Conservation (phyloP, 1,284 basidiomycete genomes). For the Ceratobasidium sp. region DNA sequence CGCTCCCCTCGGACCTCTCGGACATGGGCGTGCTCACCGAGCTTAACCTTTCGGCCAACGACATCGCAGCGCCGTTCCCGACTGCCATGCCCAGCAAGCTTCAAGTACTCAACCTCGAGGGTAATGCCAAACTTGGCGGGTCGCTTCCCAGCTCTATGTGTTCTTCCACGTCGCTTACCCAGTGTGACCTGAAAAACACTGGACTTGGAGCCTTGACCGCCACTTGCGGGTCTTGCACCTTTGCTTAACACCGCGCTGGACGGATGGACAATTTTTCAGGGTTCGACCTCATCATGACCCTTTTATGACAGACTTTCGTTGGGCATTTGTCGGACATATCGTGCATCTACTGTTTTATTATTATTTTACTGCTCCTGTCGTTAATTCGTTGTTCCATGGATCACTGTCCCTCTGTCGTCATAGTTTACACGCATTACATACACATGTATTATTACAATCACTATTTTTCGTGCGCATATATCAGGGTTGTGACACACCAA, state of each 20-base stretch:
- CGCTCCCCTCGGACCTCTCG: slow-evolving; percentile 49
- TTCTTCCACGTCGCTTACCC: slow-evolving; percentile 43
- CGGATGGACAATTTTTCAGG: background rate
- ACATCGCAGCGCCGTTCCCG: slow-evolving; percentile 51
- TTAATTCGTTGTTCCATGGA: slow-evolving; percentile 4
- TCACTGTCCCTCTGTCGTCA: background rate
- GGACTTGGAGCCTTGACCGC: slow-evolving; percentile 32
- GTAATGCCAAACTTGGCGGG: slow-evolving; percentile 51
- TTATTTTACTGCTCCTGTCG: background rate
- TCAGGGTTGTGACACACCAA: too few relatives aligned
- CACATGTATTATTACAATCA: slow-evolving; percentile 20
- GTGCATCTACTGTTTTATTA: background rate
- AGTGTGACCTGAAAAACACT: slow-evolving; percentile 46
- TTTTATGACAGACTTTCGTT: slow-evolving; percentile 15
- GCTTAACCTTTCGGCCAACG: slow-evolving; percentile 52
- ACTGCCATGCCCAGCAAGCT: slow-evolving; percentile 49
- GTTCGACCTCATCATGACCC: slow-evolving; percentile 4
- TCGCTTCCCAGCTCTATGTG: slow-evolving; percentile 47
- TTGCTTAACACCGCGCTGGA: background rate
- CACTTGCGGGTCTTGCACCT: slow-evolving; percentile 46
- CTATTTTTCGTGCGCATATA: slow-evolving; percentile 9
- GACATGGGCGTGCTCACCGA: slow-evolving; percentile 50
- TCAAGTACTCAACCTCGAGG: slow-evolving; percentile 50
- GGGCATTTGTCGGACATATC: slow-evolving; percentile 18
- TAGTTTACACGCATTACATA: background rate